Evolutionary conservation across 495 filamentous ascomycete genomes (phyloP).

Genomic region (Daldinia decipiens): DNA sequence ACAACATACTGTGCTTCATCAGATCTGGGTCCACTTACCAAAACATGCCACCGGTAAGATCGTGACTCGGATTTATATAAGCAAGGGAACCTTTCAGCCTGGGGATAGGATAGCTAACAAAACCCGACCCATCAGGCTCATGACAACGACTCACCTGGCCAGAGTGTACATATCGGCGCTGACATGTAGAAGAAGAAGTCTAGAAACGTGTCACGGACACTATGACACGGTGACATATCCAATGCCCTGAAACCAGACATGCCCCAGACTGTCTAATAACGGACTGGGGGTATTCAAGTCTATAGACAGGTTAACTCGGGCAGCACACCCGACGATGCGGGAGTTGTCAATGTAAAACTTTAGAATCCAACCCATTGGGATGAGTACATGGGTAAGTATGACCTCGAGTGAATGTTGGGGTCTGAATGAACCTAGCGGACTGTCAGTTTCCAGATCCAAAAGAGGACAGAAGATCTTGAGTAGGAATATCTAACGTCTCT

Average conservation of each 20-base stretch:
- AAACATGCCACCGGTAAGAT: slow-evolving; percentile 26
- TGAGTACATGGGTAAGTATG: slow-evolving; percentile 8
- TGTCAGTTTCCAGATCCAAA: slow-evolving; percentile 24
- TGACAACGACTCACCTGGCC: slow-evolving; percentile 17
- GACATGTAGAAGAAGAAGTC: slow-evolving; percentile 25
- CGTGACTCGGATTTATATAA: slow-evolving; percentile 36
- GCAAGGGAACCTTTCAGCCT: slow-evolving; percentile 17
- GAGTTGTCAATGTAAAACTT: slow-evolving; percentile 25
- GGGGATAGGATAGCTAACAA: slow-evolving; percentile 10
- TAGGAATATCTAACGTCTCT: slow-evolving; percentile 16
- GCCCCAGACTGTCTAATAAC: slow-evolving; percentile 15
- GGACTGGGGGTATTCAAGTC: slow-evolving; percentile 26
- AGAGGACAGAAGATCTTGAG: slow-evolving; percentile 3
- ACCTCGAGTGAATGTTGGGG: slow-evolving; percentile 8
- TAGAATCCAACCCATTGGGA: slow-evolving; percentile 23
- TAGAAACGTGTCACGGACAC: slow-evolving; percentile 24
- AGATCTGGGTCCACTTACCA: slow-evolving; percentile 34
- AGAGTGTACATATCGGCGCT: slow-evolving; percentile 15
- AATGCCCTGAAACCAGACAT: slow-evolving; percentile 24
- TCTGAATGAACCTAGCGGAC: slow-evolving; percentile 19
- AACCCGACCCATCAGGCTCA: slow-evolving; percentile 16
- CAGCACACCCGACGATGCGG: slow-evolving; percentile 36
- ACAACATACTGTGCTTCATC: slow-evolving; percentile 33
- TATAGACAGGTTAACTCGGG: slow-evolving; percentile 32
- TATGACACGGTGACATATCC: slow-evolving; percentile 11